Base-by-base conservation (phyloP, 805 yeast species). In the Candida dajiaensis region DNA sequence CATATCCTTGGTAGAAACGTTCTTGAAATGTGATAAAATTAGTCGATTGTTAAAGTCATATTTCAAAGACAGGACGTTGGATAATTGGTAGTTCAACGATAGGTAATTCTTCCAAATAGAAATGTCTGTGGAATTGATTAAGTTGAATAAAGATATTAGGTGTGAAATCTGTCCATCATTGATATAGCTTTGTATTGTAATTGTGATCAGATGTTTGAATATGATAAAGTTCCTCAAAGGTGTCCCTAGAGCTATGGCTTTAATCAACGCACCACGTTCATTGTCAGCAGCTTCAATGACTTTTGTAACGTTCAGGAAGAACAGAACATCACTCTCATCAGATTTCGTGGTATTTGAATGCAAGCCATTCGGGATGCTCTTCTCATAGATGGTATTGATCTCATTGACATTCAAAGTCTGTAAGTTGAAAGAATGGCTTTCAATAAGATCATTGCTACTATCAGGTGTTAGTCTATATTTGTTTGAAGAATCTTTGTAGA, bases 231-330 rank as follows among this genome's bases (percentile, higher is more conserved):
- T 78, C 31, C 72, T 62, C 43, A 78, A 63, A 13, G 70, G 66
- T 2, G 89, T 80, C 1, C 83, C 73, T 10, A 84, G 63, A 6
- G 84, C 77, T 46, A 84, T 66, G 3, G 86, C 69, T 56, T 76
- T 78, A 47, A 84, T 80, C 16, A 67, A 65, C 2, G 81, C 76
- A 1, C 89, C 89, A 55, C 90, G 68, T 44, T 69, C 73, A 15
- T 61, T 56, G 8, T 57, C 45, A 36, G 70, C 71, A 3, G 42
- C 23, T 47, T 67, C 69, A 43, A 71, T 65, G 22, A 80, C 68
- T 48, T 76, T 77, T 44, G 80, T 84, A 3, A 80, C 69, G 33
- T 80, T 81, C 43, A 80, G 68, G 47, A 82, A 74, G 53, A 70
- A 83, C 50, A 79, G 66, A 7, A 79, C 73, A 15, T 72, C 57